phyloP scores from a whole-genome alignment of 352 stramenopile genomes.

The Pythium scleroteichum region DNA sequence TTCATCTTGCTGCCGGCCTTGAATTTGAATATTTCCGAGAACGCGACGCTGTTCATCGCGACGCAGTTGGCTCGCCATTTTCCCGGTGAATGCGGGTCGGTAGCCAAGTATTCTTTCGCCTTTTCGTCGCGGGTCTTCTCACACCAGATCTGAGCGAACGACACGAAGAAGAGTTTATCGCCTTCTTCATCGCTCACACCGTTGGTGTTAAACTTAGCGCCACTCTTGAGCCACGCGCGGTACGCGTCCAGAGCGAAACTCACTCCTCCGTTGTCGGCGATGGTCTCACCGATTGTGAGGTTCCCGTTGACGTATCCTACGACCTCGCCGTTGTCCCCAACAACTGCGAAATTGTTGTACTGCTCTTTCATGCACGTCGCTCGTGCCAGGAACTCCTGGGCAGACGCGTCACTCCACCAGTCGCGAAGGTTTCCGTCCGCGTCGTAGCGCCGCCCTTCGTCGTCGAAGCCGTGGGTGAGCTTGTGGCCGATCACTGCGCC shows the following conservation, averaged over 20 bases:
- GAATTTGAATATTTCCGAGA: constrained; percentile 16
- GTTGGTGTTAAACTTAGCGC: not conserved
- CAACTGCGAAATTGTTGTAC: constrained; percentile 35
- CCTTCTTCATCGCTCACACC: no score
- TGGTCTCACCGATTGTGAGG: constrained; percentile 68
- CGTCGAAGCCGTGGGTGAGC: constrained; percentile 94
- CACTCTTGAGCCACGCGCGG: constrained; percentile 26
- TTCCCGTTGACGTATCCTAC: constrained; percentile 55
- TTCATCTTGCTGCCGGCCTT: constrained; percentile 16
- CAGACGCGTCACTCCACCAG: constrained; percentile 89
- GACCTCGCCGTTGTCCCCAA: constrained; percentile 32
- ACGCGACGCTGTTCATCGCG: constrained; percentile 20
- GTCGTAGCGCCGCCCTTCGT: constrained; percentile 85
- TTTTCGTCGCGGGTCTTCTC: constrained; percentile 48
- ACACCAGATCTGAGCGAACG: no score
- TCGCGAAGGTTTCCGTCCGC: constrained; percentile 83
- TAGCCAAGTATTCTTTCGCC: constrained; percentile 33
- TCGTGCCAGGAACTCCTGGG: constrained; percentile 58
- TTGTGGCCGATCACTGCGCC: constrained; percentile 92
- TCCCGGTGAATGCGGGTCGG: constrained; percentile 42
- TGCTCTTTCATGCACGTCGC: constrained; percentile 55
- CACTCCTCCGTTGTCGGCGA: constrained; percentile 74
- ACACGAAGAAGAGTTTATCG: no score
- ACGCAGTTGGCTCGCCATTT: constrained; percentile 25
- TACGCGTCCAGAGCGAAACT: constrained; percentile 54